Evolutionary conservation across 1,284 basidiomycete genomes (phyloP).

Genomic region (Mycosarcoma maydis): DNA sequence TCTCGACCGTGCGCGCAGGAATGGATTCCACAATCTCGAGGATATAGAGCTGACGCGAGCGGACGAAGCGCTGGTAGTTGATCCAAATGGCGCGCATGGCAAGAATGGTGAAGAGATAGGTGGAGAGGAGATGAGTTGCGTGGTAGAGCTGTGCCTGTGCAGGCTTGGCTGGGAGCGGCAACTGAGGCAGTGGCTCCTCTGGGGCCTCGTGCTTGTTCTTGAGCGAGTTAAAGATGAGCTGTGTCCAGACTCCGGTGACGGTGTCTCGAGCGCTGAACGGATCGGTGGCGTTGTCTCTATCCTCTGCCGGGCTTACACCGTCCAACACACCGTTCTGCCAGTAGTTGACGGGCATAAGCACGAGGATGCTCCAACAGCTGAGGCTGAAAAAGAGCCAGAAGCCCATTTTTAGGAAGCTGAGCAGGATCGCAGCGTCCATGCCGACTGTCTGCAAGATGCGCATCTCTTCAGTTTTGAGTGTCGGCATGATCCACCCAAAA

Average conservation of each 20-base stretch:
- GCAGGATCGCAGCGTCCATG: conserved; percentile 90
- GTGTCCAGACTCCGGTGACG: conserved; percentile 29
- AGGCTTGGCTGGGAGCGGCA: conserved; percentile 40
- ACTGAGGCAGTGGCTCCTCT: conserved; percentile 46
- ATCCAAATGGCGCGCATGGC: conserved; percentile 85
- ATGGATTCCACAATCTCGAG: conserved; percentile 93
- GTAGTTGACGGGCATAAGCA: conserved; percentile 66
- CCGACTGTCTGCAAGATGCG: conserved; percentile 96
- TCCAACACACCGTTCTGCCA: conserved; percentile 64
- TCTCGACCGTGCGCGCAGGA: conserved; percentile 88
- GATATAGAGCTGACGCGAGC: conserved; percentile 90
- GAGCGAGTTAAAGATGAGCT: conserved; percentile 21
- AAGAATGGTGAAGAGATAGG: conserved; percentile 88
- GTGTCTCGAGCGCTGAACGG: conserved; percentile 1
- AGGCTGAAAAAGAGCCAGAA: conserved; percentile 87
- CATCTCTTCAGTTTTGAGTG: conserved; percentile 86
- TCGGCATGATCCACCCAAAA: conserved; percentile 95
- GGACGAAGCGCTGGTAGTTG: conserved; percentile 88
- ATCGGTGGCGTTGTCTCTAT: conserved; percentile 35
- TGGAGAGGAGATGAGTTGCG: conserved; percentile 84
- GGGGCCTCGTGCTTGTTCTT: conserved; percentile 20
- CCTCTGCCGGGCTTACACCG: conserved; percentile 62
- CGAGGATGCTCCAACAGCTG: conserved; percentile 72
- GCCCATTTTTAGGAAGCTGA: conserved; percentile 93
- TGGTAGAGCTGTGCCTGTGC: conserved; percentile 67